Conservation (phyloP, 75 land plant genomes). For the Pinus taeda region DNA sequence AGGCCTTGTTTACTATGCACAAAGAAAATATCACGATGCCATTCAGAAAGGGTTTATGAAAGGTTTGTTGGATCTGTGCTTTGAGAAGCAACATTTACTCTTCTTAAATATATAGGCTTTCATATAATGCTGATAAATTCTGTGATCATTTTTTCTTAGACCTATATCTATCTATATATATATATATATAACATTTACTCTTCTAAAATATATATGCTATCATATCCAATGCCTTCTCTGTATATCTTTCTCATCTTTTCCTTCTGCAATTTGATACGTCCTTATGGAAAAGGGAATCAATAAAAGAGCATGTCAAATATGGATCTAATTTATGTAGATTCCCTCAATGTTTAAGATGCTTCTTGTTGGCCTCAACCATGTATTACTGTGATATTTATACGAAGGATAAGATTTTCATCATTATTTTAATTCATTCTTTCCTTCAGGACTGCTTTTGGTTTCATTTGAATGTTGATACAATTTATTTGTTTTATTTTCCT, state of each 20-base stretch:
- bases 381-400: background rate
- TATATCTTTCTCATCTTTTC: background rate
- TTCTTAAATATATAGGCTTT: background rate
- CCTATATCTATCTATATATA: background rate
- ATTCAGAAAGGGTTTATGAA: constrained; percentile 63
- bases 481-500: background rate
- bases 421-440: background rate
- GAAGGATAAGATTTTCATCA: background rate
- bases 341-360: background rate
- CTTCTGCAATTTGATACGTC: background rate
- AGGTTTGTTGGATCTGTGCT: constrained; percentile 36
- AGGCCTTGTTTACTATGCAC: constrained; percentile 75
- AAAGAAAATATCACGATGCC: constrained; percentile 76
- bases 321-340: too few relatives aligned
- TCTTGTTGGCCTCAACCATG: background rate
- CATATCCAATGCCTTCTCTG: background rate
- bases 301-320: too few relatives aligned
- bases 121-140: background rate
- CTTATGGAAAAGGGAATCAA: background rate
- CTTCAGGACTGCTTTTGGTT: background rate
- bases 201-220: background rate
- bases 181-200: too few relatives aligned
- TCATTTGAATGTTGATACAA: background rate
- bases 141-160: background rate
- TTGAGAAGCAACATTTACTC: background rate